Conservation (phyloP, 2,329 filamentous ascomycete genomes). For the Trichoderma koningii region DNA sequence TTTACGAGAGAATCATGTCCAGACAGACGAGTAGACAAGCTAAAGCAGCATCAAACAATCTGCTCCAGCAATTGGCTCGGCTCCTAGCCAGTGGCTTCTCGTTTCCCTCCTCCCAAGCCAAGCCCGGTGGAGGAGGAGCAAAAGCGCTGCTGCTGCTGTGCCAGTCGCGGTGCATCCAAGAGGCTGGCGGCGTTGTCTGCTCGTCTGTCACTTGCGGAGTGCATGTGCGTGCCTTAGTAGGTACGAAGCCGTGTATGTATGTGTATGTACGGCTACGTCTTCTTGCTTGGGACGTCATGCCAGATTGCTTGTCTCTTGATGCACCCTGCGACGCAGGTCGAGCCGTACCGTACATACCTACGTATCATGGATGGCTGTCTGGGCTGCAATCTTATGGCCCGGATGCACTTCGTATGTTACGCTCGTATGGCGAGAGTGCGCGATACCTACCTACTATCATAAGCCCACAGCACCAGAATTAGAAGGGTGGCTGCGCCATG, state of each 20-base stretch:
- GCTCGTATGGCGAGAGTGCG: constrained; percentile 21
- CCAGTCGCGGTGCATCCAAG: constrained; percentile 36
- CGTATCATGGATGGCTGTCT: not conserved
- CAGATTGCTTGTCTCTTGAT: constrained; percentile 3
- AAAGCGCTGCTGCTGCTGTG: constrained; percentile 1
- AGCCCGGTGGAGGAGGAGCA: constrained; percentile 7
- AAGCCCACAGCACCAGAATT: constrained; percentile 40
- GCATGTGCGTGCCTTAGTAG: no score
- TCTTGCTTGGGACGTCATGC: no score
- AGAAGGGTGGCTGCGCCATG: constrained; percentile 42
- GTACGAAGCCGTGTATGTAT: no score
- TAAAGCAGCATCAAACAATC: not conserved
- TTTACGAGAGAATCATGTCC: no score
- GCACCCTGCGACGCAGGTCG: no score
- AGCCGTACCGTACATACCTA: no score
- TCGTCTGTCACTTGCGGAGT: no score
- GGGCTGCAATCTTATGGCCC: constrained; percentile 1
- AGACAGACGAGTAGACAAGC: not conserved
- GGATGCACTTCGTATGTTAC: constrained; percentile 20
- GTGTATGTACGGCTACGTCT: no score
- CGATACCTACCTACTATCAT: not conserved
- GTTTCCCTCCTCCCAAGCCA: not conserved
- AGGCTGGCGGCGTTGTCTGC: constrained; percentile 11
- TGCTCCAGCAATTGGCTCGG: constrained; percentile 10
- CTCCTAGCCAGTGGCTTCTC: constrained; percentile 6